Evolutionary conservation across 805 yeast species (phyloP), one percentile per base, ranked within the genome.

Genomic region (Myxozyma melibiosi): DNA sequence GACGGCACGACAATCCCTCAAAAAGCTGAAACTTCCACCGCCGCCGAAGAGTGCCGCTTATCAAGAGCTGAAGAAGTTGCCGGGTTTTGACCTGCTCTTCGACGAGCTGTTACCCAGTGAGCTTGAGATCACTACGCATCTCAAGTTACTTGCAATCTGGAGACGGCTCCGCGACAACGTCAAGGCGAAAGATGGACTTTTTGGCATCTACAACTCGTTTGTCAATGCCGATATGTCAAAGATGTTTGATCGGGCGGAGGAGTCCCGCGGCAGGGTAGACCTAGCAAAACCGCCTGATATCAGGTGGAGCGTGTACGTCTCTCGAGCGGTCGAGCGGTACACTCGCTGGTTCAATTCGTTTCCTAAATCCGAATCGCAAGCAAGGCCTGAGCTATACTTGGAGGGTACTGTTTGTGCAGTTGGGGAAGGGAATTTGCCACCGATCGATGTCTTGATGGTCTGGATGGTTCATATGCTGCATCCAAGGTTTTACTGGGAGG

Each of bases 401-500:
- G 37, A 42, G n/a, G 49, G 48, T 8, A 30, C 14, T 9, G 14
- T 13, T 9, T 25, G 27, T 18, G 34, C 30, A 2, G 39, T 53
- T 22, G 38, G 39, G 16, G 24, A 18, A 31, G 48, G 27, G 9
- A 47, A 22, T n/a, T 35, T 64, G 42, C 66, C 67, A 27, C 66
- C 66, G 2, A n/a, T 63, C 11, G 67, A 65, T 35, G 62, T 65
- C 14, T 51, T 65, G 25, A 63, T 65, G 67, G 57, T 65, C 22
- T 65, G 66, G 66, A 64, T 58, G 34, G 51, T 64, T 2, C 65
- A 56, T 43, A 53, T 64, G 58, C 58, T 65, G 49, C 63, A 64
- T 44, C 67, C 67, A 7, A 41, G 53, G 8, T 42, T 45, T 7
- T 63, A 55, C 37, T 48, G 63, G 46, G 63, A 61, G 25, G 67